A percentile compares a stretch with the other conserved stretches of the same genome.
phyloP scores from a whole-genome alignment of 2,329 filamentous ascomycete species.

The Pyrenophora seminiperda region DNA sequence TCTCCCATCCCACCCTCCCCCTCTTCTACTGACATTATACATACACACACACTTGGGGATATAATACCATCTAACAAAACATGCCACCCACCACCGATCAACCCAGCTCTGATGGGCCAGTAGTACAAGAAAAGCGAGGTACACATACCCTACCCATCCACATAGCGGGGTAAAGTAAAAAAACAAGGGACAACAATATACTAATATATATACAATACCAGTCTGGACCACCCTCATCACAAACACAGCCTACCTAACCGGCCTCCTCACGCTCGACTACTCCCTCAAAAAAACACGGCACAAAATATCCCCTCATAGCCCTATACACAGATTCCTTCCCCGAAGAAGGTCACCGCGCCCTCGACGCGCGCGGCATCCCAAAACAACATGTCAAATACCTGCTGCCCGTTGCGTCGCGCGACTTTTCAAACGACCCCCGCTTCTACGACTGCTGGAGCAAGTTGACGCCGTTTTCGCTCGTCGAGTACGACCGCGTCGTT shows the following conservation, averaged over 20 bases:
- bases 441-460: conserved; percentile 94
- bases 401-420: conserved; percentile 66
- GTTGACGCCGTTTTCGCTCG: conserved; percentile 76
- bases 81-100: conserved; percentile 11
- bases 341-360: conserved; percentile 67
- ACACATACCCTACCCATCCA: conserved; percentile 1
- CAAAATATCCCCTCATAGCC: conserved; percentile 78
- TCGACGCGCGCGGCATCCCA: conserved; percentile 71
- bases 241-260: conserved; percentile 79
- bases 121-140: conserved; percentile 49
- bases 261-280: conserved; percentile 79
- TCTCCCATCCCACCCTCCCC: not conserved
- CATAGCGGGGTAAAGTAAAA: not conserved
- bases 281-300: conserved; percentile 68
- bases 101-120: conserved; percentile 17
- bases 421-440: conserved; percentile 77
- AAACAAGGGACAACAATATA: no score
- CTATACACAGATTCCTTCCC: conserved; percentile 83
- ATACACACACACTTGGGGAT: not conserved
- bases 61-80: not conserved
- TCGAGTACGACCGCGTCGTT: conserved; percentile 78
- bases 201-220: conserved; percentile 36
- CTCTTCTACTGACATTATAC: not conserved
- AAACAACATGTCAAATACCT: conserved; percentile 74
- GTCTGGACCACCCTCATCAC: conserved; percentile 91